phyloP scores from a whole-genome alignment of 495 filamentous ascomycete species.

The Xylaria longipes region DNA sequence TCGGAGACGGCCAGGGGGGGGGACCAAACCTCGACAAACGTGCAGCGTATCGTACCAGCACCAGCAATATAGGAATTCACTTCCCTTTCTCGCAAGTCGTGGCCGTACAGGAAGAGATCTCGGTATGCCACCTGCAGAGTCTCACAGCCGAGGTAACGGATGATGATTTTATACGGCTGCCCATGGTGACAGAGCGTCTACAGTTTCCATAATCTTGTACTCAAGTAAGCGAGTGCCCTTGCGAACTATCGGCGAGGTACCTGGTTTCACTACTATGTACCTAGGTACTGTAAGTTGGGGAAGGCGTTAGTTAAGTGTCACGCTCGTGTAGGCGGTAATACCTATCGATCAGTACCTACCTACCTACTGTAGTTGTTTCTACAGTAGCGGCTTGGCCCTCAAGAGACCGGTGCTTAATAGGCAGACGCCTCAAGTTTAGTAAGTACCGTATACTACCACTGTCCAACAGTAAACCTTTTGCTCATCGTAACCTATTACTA shows the following conservation, averaged over 20 bases:
- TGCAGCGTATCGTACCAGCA: background rate
- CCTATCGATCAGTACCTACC: constrained; percentile 17
- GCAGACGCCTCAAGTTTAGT: background rate
- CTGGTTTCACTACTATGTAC: background rate
- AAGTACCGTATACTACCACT: background rate
- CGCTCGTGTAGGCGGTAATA: constrained; percentile 1
- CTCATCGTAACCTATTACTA: background rate
- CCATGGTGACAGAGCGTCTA: background rate
- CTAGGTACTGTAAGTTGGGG: constrained; percentile 2
- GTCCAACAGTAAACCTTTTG: background rate
- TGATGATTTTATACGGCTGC: background rate
- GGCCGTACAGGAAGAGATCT: background rate
- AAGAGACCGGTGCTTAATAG: constrained; percentile 6
- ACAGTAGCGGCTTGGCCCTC: constrained; percentile 5
- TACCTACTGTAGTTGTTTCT: background rate
- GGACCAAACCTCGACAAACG: background rate
- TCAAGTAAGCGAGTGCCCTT: background rate
- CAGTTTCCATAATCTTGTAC: background rate
- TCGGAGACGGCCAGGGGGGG: constrained; percentile 11
- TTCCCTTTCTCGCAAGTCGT: background rate
- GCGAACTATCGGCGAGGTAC: background rate
- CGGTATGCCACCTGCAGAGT: background rate
- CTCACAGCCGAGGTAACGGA: constrained; percentile 4
- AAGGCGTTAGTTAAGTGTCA: constrained; percentile 24
- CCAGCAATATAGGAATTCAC: background rate